Evolutionary conservation across 306 rosid species (phyloP).

Genomic region (Cucurbita moschata): DNA sequence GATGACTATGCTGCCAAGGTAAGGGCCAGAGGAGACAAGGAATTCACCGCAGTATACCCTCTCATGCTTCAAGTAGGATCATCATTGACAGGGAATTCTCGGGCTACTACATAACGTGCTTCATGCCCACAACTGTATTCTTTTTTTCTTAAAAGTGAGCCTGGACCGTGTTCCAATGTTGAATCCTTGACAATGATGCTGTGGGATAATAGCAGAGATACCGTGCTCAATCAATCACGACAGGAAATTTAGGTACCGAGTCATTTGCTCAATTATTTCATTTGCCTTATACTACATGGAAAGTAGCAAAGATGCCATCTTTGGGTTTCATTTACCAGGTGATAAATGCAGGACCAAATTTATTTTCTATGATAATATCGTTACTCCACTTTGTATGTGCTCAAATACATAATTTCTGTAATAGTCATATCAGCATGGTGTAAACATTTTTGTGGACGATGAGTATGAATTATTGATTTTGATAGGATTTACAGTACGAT

Average conservation of each 20-base stretch:
- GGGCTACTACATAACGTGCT: slow-evolving; percentile 22
- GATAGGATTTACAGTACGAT: background rate
- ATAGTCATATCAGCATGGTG: background rate
- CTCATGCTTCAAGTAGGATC: slow-evolving; percentile 89
- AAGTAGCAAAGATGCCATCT: background rate
- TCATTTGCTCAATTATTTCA: background rate
- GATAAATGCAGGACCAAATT: background rate
- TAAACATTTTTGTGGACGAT: background rate
- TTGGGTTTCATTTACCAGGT: background rate
- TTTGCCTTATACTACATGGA: background rate
- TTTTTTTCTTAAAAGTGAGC: background rate
- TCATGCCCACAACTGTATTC: slow-evolving; percentile 12
- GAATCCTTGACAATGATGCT: background rate
- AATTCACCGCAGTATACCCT: slow-evolving; percentile 86
- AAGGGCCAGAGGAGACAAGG: slow-evolving; percentile 86
- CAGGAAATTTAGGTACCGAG: slow-evolving; percentile 2
- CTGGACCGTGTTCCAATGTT: background rate
- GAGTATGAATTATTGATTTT: slow-evolving; percentile 2
- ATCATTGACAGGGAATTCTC: slow-evolving; percentile 38
- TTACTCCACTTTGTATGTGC: background rate
- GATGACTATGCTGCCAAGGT: slow-evolving; percentile 80
- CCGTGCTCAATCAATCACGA: background rate
- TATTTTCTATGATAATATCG: no score
- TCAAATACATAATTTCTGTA: background rate
- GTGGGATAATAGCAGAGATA: background rate